Conservation (phyloP, 306 rosid species). For the Fagus crenata region DNA sequence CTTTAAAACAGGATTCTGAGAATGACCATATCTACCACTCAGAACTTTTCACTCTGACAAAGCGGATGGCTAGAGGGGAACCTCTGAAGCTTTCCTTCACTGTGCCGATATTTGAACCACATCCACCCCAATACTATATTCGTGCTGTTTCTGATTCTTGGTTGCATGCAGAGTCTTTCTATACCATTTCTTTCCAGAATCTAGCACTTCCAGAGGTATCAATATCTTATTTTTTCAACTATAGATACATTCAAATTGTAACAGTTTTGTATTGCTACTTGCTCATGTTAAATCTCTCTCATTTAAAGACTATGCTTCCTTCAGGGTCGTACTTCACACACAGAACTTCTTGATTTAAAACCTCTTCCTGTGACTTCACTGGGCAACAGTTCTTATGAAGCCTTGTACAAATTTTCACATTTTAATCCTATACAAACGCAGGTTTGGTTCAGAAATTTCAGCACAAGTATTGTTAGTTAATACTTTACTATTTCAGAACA, state of each 20-base stretch:
- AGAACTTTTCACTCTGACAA: constrained; percentile 80
- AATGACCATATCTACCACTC: constrained; percentile 95
- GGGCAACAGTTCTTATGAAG: constrained; percentile 68
- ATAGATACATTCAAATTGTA: constrained; percentile 6
- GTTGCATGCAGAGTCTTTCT: constrained; percentile 86
- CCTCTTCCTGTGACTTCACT: constrained; percentile 93
- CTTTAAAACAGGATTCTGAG: constrained; percentile 72
- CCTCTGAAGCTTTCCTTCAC: constrained; percentile 93
- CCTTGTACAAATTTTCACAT: constrained; percentile 80
- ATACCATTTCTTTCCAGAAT: constrained; percentile 89
- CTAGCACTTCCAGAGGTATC: constrained; percentile 85
- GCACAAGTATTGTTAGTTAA: constrained; percentile 23
- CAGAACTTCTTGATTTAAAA: constrained; percentile 89
- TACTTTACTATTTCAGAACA: constrained; percentile 17
- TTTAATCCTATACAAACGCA: constrained; percentile 98
- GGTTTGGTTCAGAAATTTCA: constrained; percentile 49
- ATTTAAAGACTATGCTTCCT: constrained; percentile 29
- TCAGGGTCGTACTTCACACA: constrained; percentile 79
- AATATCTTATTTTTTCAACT: constrained; percentile 10
- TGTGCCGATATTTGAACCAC: constrained; percentile 97
- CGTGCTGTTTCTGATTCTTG: constrained; percentile 96
- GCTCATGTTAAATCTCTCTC: constrained; percentile 33
- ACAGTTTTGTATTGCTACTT: constrained; percentile 13
- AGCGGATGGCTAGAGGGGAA: constrained; percentile 79
- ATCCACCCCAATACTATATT: constrained; percentile 94